Conservation (phyloP, 2,329 filamentous ascomycete genomes). For the Calonectria henricotiae region DNA sequence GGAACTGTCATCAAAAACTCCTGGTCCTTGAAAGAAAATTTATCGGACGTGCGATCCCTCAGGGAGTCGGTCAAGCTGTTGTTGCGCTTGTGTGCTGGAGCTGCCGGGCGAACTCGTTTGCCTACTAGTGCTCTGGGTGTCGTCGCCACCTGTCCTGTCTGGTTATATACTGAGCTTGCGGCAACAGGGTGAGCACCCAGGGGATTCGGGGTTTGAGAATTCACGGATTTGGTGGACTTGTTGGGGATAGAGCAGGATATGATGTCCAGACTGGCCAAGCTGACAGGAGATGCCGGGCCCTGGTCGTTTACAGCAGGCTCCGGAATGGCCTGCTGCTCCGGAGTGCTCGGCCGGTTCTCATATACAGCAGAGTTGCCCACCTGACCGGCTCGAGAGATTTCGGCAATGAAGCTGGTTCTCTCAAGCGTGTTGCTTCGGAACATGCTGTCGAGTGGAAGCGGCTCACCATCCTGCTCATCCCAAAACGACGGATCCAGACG, state of each 20-base stretch:
- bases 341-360: conserved; percentile 66
- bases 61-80: conserved; percentile 91
- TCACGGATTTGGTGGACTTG: conserved; percentile 63
- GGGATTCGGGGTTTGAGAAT: conserved; percentile 61
- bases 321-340: conserved; percentile 57
- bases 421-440: conserved; percentile 51
- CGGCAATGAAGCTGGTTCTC: conserved; percentile 63
- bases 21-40: conserved; percentile 68
- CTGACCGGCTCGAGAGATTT: conserved; percentile 65
- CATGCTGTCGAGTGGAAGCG: conserved; percentile 64
- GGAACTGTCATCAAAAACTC: conserved; percentile 76
- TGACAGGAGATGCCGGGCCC: conserved; percentile 66
- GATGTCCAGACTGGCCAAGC: conserved; percentile 74
- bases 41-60: conserved; percentile 76
- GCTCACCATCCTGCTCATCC: conserved; percentile 64
- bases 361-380: conserved; percentile 65
- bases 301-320: conserved; percentile 45
- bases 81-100: conserved; percentile 81
- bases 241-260: conserved; percentile 77
- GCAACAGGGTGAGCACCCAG: conserved; percentile 73
- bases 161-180: conserved; percentile 66
- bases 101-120: conserved; percentile 72
- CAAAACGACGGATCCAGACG: conserved; percentile 71
- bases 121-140: conserved; percentile 73
- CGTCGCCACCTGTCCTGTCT: conserved; percentile 69